A percentile compares a stretch with the other conserved stretches of the same genome.
Conservation (phyloP, 73 alveolate genomes). For the Paramecium octaurelia region DNA sequence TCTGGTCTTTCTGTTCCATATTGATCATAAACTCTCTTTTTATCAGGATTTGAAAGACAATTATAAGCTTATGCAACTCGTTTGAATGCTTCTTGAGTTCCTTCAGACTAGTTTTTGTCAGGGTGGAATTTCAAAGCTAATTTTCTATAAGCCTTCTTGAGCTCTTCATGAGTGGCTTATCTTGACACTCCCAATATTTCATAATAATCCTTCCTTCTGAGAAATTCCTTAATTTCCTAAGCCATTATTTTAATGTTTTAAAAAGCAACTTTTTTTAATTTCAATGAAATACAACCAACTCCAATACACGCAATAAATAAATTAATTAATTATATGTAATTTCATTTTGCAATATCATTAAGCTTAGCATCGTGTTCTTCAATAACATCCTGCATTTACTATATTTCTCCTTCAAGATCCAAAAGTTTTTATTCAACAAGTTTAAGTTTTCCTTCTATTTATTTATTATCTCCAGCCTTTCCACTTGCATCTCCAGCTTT, state of each 20-base stretch:
- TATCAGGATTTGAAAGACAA: conserved; percentile 79
- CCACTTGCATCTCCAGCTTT: not conserved
- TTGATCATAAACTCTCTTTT: conserved; percentile 78
- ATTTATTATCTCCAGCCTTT: not conserved
- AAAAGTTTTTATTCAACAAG: not conserved
- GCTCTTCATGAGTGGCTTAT: conserved; percentile 84
- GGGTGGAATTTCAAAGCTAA: conserved; percentile 96
- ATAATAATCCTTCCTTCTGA: conserved; percentile 94
- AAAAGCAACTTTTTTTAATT: not conserved
- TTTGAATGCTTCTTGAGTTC: conserved; percentile 92
- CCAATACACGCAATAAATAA: not conserved
- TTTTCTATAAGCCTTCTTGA: conserved; percentile 93
- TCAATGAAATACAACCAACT: not conserved
- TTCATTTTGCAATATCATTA: not conserved
- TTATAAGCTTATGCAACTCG: conserved; percentile 91
- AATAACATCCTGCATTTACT: not conserved
- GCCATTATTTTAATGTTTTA: conserved; percentile 34
- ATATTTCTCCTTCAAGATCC: not conserved
- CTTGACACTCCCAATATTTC: conserved; percentile 85
- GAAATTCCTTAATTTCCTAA: conserved; percentile 64
- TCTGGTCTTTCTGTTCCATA: conserved; percentile 66
- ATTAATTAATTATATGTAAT: not conserved
- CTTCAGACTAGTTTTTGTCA: conserved; percentile 83
- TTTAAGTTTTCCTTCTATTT: not conserved
- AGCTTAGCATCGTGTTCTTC: not conserved